These are phyloP conservation scores for Polysphondylium violaceum DNA, from an alignment of 78 protist genomes.

Conservation along the genomic window DNA sequence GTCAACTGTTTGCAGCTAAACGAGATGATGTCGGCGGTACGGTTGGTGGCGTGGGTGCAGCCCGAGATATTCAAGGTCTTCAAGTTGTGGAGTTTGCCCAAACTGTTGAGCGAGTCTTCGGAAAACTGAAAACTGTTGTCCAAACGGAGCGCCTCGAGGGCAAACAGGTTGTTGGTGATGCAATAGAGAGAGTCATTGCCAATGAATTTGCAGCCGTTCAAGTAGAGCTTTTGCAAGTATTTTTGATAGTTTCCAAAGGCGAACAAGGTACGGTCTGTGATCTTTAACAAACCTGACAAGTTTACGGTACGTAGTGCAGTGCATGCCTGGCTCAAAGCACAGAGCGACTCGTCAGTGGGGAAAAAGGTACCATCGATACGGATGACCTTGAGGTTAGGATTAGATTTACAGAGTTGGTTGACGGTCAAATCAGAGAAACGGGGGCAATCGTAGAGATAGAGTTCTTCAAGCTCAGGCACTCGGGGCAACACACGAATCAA, in stretches of 20 bases:
- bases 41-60: slow-evolving; percentile 26
- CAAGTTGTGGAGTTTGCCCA: slow-evolving; percentile 14
- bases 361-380: slow-evolving; percentile 41
- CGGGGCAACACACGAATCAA: slow-evolving; percentile 3
- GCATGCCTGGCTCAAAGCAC: background rate
- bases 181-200: slow-evolving; percentile 18
- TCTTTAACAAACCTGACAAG: background rate
- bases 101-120: slow-evolving; percentile 7
- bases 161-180: background rate
- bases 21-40: slow-evolving; percentile 11
- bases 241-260: background rate
- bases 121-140: slow-evolving; percentile 35
- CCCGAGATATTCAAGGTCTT: slow-evolving; percentile 8
- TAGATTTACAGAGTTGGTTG: background rate
- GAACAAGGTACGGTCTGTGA: background rate
- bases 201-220: slow-evolving; percentile 30
- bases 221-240: slow-evolving; percentile 37
- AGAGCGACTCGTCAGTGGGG: slow-evolving; percentile 9
- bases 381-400: slow-evolving; percentile 12
- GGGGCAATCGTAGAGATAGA: slow-evolving; percentile 50
- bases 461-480: slow-evolving; percentile 12
- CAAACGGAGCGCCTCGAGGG: slow-evolving; percentile 21
- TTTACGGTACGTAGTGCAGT: background rate
- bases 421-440: slow-evolving; percentile 48
- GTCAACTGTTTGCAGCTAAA: slow-evolving; percentile 38